A percentile compares a stretch with the other conserved stretches of the same genome.
Evolutionary conservation across 768 basidiomycete species (phyloP).

Genomic region (Rubroboletus pulcherrimus): DNA sequence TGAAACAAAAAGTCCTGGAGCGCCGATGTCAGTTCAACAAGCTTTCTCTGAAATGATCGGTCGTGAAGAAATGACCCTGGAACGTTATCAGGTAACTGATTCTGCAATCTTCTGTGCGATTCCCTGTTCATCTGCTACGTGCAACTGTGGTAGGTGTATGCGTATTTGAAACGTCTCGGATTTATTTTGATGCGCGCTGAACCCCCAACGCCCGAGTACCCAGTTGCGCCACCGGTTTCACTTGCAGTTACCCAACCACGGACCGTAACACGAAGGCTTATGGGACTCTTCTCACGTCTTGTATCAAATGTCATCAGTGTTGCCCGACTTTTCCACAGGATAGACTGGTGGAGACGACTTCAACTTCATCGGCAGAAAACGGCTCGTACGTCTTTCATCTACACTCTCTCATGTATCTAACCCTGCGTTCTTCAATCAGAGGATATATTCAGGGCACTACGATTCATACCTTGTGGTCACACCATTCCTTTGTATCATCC

Average conservation of each 20-base stretch:
- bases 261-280: neutral
- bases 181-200: conserved; percentile 81
- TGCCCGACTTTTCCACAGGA: conserved; percentile 4
- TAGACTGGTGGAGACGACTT: conserved; percentile 68
- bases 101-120: conserved; percentile 6
- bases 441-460: conserved; percentile 62
- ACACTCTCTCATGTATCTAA: neutral
- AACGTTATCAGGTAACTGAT: conserved; percentile 74
- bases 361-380: conserved; percentile 48
- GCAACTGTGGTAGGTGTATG: conserved; percentile 64
- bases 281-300: conserved; percentile 11
- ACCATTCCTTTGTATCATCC: conserved; percentile 36
- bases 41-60: conserved; percentile 86
- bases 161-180: conserved; percentile 88
- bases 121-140: neutral
- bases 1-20: conserved; percentile 47
- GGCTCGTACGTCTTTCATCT: conserved; percentile 40
- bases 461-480: conserved; percentile 72
- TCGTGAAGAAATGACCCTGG: conserved; percentile 68
- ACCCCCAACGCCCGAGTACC: conserved; percentile 54
- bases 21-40: conserved; percentile 89
- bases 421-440: conserved; percentile 37
- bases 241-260: conserved; percentile 6
- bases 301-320: conserved; percentile 6
- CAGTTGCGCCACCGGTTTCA: conserved; percentile 38